phyloP scores from a whole-genome alignment of 345 rosid species.

The Eucalyptus globulus region DNA sequence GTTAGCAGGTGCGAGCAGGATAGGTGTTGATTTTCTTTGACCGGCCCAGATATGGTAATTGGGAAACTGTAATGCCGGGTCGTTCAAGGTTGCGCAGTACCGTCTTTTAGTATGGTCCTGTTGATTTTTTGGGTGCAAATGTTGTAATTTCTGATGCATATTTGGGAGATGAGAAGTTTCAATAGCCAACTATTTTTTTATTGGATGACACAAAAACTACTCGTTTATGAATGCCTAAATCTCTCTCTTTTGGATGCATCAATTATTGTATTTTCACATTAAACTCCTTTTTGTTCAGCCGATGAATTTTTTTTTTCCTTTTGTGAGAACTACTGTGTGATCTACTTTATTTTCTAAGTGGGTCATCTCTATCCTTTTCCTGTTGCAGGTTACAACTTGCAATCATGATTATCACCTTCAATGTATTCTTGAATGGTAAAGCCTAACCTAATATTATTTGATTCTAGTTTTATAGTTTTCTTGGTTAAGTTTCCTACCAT shows the following conservation, averaged over 20 bases:
- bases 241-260: not conserved
- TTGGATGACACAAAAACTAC: not conserved
- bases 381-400: conserved; percentile 74
- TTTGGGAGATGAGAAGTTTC: not conserved
- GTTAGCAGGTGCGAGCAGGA: not conserved
- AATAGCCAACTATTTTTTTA: not conserved
- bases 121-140: not conserved
- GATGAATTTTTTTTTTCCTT: not conserved
- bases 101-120: not conserved
- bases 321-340: not conserved
- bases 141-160: not conserved
- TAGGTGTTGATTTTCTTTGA: not conserved
- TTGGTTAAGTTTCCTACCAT: not conserved
- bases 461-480: not conserved
- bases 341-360: not conserved
- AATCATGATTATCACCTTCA: conserved; percentile 94
- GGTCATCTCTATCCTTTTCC: not conserved
- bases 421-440: conserved; percentile 89
- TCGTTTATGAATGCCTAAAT: not conserved
- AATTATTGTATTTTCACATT: not conserved
- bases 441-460: not conserved
- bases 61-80: not conserved
- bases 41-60: not conserved
- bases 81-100: not conserved
- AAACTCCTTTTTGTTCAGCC: not conserved